Percentiles rank a stretch among this genome's conserved stretches.
phyloP scores from a whole-genome alignment of 2,329 filamentous ascomycete species.

The Lizonia empirigonia region DNA sequence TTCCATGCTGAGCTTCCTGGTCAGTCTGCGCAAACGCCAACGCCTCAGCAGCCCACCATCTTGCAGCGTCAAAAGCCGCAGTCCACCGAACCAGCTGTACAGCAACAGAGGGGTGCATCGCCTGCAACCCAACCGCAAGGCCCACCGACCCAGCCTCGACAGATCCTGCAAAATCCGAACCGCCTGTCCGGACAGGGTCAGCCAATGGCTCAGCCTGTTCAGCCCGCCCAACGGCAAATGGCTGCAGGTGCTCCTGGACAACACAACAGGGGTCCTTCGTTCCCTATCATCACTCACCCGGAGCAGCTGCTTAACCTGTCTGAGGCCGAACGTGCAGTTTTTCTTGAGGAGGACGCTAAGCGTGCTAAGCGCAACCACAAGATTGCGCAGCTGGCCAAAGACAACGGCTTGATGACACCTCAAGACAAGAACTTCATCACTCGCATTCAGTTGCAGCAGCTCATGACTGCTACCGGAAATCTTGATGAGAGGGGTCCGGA shows the following conservation, averaged over 20 bases:
- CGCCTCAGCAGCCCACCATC: constrained; percentile 42
- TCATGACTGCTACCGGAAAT: constrained; percentile 90
- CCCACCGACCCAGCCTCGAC: constrained; percentile 61
- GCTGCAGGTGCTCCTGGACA: constrained; percentile 36
- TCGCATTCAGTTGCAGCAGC: constrained; percentile 93
- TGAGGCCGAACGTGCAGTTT: constrained; percentile 82
- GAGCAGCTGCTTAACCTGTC: constrained; percentile 77
- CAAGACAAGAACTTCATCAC: constrained; percentile 99
- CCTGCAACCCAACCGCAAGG: constrained; percentile 49
- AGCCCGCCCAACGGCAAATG: constrained; percentile 31
- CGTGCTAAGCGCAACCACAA: constrained; percentile 98
- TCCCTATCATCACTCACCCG: constrained; percentile 67
- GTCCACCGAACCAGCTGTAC: constrained; percentile 25
- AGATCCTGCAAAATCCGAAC: constrained; percentile 81
- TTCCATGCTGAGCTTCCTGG: constrained; percentile 53
- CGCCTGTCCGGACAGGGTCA: constrained; percentile 58
- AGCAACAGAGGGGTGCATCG: constrained; percentile 35
- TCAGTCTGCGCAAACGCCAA: constrained; percentile 37
- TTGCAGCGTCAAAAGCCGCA: constrained; percentile 45
- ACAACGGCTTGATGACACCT: constrained; percentile 97
- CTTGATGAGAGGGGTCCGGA: constrained; percentile 80
- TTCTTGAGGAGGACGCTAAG: constrained; percentile 88
- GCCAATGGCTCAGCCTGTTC: constrained; percentile 41
- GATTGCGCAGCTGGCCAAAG: constrained; percentile 89
- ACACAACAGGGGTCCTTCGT: constrained; percentile 56